Evolutionary conservation across 345 rosid genomes (phyloP).

Genomic region (Syzygium jambos): DNA sequence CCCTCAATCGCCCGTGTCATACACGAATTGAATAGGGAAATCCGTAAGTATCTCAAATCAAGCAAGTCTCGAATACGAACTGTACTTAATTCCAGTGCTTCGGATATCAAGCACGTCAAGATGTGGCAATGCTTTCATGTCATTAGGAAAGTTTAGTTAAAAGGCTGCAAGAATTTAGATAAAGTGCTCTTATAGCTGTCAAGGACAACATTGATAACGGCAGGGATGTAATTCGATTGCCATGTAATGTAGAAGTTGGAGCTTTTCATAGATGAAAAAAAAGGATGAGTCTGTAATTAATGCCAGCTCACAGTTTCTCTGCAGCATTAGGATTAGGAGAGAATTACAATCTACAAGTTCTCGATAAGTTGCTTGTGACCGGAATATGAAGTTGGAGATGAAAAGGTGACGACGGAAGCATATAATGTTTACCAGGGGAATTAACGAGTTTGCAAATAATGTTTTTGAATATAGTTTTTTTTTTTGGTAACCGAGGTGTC

Average conservation of each 20-base stretch:
- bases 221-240: conserved; percentile 1
- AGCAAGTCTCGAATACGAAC: too few species aligned
- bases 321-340: conserved; percentile 13
- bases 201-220: conserved; percentile 7
- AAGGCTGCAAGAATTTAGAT: conserved; percentile 10
- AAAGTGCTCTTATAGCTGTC: conserved; percentile 6
- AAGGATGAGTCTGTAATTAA: neutral
- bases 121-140: neutral
- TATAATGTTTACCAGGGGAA: too few species aligned
- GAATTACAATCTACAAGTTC: neutral
- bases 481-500: too few species aligned
- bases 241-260: conserved; percentile 14
- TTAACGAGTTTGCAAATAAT: too few species aligned
- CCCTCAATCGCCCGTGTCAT: too few species aligned
- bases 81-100: too few species aligned
- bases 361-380: neutral
- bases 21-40: too few species aligned
- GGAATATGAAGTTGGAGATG: too few species aligned
- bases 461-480: too few species aligned
- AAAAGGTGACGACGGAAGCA: too few species aligned
- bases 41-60: too few species aligned
- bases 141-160: conserved; percentile 6
- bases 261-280: conserved; percentile 15
- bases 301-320: neutral
- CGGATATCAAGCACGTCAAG: neutral